Evolutionary conservation across 306 rosid species (phyloP), one percentile per base, ranked within the genome.

Genomic region (Mimosa pudica): DNA sequence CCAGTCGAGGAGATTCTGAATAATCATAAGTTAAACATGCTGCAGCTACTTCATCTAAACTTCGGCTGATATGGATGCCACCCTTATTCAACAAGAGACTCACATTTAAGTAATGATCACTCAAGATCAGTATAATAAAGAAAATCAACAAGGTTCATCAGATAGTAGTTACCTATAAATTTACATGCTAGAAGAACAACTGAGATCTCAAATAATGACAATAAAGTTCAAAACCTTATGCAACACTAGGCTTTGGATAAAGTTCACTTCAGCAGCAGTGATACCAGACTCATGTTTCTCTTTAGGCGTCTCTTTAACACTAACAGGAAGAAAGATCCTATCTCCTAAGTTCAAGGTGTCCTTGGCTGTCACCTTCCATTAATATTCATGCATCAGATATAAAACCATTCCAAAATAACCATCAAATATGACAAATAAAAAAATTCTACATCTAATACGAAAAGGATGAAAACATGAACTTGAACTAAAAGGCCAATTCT

Each of bases 1-100:
- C 97, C 77, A 94, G 89, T 63, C 97, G 92, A 83, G 98, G 98
- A 62, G 96, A 76, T 84, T 92, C 88, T 4, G 89, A 70, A 83
- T 63, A 86, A 70, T 84, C 91, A 80, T 89, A 95, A 74, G 84
- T 89, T 77, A 92, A 90, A 89, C 92, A 89, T 71, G 88, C 24
- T 12, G 88, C 89, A 79, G 98, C 98, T 8, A 95, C 47, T 74
- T 77, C 91, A 82, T 95, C 98, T 82, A 95, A 86, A 83, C 98
- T 92, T 77, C 58, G 64, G 77, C 83, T 92, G 89, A 95, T 78
- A 79, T 92, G 90, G 45, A 86, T 85, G 58, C 98, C 98, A 62
- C 98, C 98, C 98, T 60, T 91, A 83, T 76, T 24, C 57, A 85
- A 80, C 80, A 35, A 89, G 36, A 84, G 57, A 41, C 46, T 42